Conservation (phyloP, 495 filamentous ascomycete species). For the Saxophila tyrrhenica region DNA sequence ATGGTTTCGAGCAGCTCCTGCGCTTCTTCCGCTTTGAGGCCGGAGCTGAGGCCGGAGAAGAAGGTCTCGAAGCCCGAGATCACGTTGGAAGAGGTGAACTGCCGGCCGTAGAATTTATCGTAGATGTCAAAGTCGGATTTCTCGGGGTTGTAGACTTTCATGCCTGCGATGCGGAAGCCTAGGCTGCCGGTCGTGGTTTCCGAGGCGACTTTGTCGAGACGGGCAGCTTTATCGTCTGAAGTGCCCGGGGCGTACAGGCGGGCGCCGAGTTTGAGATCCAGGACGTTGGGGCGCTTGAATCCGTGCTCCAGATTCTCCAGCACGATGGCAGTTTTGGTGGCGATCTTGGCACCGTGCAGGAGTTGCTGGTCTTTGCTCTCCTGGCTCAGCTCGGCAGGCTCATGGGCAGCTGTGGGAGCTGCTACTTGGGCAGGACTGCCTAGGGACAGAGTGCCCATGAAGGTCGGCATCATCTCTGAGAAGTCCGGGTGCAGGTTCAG, state of each 20-base stretch:
- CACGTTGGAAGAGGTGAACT: slow-evolving; percentile 59
- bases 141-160: slow-evolving; percentile 76
- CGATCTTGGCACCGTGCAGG: slow-evolving; percentile 30
- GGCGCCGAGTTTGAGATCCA: slow-evolving; percentile 85
- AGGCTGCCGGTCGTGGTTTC: slow-evolving; percentile 71
- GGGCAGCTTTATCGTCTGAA: slow-evolving; percentile 57
- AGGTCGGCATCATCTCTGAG: slow-evolving; percentile 70
- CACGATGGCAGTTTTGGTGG: slow-evolving; percentile 69
- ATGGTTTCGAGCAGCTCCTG: slow-evolving; percentile 52
- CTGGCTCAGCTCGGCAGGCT: background rate
- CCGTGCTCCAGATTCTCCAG: slow-evolving; percentile 76
- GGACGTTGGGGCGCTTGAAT: slow-evolving; percentile 78
- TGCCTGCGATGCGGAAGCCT: slow-evolving; percentile 83
- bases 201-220: slow-evolving; percentile 66
- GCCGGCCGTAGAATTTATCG: slow-evolving; percentile 78
- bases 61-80: slow-evolving; percentile 50
- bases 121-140: slow-evolving; percentile 66
- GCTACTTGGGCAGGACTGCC: slow-evolving; percentile 40
- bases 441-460: slow-evolving; percentile 62
- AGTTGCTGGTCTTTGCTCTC: slow-evolving; percentile 2
- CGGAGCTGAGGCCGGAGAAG: slow-evolving; percentile 12
- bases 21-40: slow-evolving; percentile 18
- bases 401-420: slow-evolving; percentile 27
- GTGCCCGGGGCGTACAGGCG: slow-evolving; percentile 81
- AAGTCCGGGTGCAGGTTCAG: slow-evolving; percentile 53